Percentiles rank a stretch among this genome's conserved stretches.
These are phyloP conservation scores for Hyaloperonospora arabidopsidis DNA, from an alignment of 352 stramenopile genomes.

Conservation along the genomic window DNA sequence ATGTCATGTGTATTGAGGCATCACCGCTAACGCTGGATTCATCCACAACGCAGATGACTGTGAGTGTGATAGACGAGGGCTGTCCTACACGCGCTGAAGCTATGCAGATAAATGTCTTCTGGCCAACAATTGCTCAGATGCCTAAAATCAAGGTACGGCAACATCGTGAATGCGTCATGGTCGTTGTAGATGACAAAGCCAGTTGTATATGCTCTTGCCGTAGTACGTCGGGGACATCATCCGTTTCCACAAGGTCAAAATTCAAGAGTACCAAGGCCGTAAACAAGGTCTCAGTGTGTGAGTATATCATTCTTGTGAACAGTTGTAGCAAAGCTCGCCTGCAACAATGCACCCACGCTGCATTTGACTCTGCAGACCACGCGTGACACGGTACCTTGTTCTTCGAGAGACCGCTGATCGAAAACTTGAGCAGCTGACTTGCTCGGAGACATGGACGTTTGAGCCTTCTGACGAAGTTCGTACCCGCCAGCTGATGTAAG, in stretches of 20 bases:
- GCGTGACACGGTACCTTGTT: conserved; percentile 50
- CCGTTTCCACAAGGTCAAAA: conserved; percentile 67
- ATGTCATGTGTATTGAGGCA: neutral
- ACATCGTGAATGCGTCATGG: neutral
- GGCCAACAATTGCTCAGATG: conserved; percentile 47
- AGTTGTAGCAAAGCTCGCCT: no score
- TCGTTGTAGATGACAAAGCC: neutral
- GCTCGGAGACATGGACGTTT: conserved; percentile 55
- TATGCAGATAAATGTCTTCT: conserved; percentile 63
- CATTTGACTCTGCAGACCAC: conserved; percentile 16
- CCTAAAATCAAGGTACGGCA: conserved; percentile 46
- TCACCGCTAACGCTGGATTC: neutral
- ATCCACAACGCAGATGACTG: conserved; percentile 47
- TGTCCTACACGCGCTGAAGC: conserved; percentile 41
- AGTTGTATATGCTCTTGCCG: neutral
- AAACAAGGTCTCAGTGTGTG: conserved; percentile 54
- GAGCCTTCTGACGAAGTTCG: conserved; percentile 44
- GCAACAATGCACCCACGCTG: no score
- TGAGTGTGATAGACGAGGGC: conserved; percentile 62
- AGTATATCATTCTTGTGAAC: conserved; percentile 5
- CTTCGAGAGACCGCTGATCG: conserved; percentile 29
- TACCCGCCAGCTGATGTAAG: conserved; percentile 34
- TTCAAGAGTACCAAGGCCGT: conserved; percentile 51
- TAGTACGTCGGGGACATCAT: conserved; percentile 71
- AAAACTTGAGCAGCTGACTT: conserved; percentile 39